Evolutionary conservation across 2,329 filamentous ascomycete species (phyloP), one percentile per base, ranked within the genome.

Genomic region (Chaetomium sp.): DNA sequence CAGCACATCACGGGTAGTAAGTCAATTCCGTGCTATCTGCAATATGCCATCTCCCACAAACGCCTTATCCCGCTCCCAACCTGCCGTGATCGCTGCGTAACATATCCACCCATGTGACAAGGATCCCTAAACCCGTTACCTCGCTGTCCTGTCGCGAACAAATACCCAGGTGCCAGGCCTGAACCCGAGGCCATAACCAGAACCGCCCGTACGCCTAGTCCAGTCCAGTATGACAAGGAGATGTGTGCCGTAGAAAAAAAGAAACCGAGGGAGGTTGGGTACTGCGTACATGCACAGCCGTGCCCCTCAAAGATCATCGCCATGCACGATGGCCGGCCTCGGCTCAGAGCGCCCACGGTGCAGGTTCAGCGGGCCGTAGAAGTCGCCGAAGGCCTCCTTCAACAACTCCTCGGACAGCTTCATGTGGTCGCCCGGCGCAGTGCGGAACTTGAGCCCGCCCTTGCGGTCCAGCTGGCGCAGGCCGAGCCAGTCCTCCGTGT

Each of bases 401-500:
- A 98, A 75, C 33, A 89, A 76, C 70, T 90, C 80, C 12, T 91
- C 86, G 0, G 81, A 78, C 67, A 98, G 79, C 67, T 88, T 79
- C 93, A 99, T 98, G 79, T 99, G 95, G 27, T 86, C 85, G 0
- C 94, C 95, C 4, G 87, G 82, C 0, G 87, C 84, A 2, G 82
- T 87, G 75, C 87, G 82, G 77, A 97, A 97, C 63, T 88, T 84
- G 71, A 99, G 79, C 1, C 86, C 91, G 2, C 90, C 91, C 79
- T 90, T 90, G 75, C 89, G 80, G 78, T 97, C 93, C 72, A 99
- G 79, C 71, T 80, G 79, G 75, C 85, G 90, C 75, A 99, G 80
- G 0, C 95, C 95, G 31, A 99, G 80, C 95, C 95, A 99, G 79
- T 99, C 94, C 78, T 98, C 90, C 70, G 85, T 86, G 77, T 97